Evolutionary conservation across 2,329 filamentous ascomycete species (phyloP).

Genomic region (Aspergillus transmontanensis): DNA sequence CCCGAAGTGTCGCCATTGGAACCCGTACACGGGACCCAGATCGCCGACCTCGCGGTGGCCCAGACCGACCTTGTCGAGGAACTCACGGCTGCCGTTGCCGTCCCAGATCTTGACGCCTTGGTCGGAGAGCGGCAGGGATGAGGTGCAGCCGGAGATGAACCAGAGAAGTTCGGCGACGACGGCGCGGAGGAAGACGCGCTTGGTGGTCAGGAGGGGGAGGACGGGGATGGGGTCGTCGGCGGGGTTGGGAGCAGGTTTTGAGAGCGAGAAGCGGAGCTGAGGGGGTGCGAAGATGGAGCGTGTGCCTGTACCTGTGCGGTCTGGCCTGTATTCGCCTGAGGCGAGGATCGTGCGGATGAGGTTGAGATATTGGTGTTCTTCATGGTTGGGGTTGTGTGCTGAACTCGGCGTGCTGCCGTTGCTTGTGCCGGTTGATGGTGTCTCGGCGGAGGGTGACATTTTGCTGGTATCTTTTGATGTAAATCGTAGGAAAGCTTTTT

Average conservation of each 20-base stretch:
- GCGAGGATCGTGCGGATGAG: slow-evolving; percentile 83
- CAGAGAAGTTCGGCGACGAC: slow-evolving; percentile 92
- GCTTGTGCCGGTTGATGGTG: slow-evolving; percentile 9
- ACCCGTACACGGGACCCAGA: slow-evolving; percentile 93
- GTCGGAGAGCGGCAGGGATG: slow-evolving; percentile 72
- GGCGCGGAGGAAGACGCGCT: slow-evolving; percentile 90
- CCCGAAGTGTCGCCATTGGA: slow-evolving; percentile 98
- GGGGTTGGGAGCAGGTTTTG: slow-evolving; percentile 51
- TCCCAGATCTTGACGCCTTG: slow-evolving; percentile 97
- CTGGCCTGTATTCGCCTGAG: slow-evolving; percentile 82
- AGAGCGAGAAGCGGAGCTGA: slow-evolving; percentile 84
- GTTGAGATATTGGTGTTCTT: slow-evolving; percentile 92
- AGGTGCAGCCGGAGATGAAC: slow-evolving; percentile 87
- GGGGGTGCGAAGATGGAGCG: slow-evolving; percentile 84
- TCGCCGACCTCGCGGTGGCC: slow-evolving; percentile 82
- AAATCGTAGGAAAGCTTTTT: background rate
- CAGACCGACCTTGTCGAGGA: slow-evolving; percentile 83
- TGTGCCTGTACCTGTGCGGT: slow-evolving; percentile 92
- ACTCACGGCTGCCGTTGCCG: slow-evolving; percentile 88
- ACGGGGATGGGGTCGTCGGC: slow-evolving; percentile 57
- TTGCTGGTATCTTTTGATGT: background rate
- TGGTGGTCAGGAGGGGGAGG: slow-evolving; percentile 92
- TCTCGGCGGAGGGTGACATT: slow-evolving; percentile 14
- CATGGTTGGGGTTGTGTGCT: slow-evolving; percentile 56
- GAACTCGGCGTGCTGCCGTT: slow-evolving; percentile 6